phyloP scores from a whole-genome alignment of 2,329 filamentous ascomycete species.

The Trichophyton equinum region DNA sequence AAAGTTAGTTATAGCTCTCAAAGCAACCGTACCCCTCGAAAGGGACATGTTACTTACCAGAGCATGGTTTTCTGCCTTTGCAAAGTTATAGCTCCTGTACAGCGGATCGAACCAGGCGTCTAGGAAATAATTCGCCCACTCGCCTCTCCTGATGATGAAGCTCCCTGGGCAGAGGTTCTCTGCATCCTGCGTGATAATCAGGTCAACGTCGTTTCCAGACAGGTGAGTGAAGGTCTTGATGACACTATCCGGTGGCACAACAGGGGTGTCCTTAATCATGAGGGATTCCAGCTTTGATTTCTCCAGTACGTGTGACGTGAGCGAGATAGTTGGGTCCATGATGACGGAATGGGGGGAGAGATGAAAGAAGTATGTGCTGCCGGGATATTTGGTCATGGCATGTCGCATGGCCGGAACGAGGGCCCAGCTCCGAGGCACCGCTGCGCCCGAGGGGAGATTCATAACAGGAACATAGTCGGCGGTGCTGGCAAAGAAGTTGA shows the following conservation, averaged over 20 bases:
- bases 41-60: slow-evolving; percentile 45
- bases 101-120: slow-evolving; percentile 95
- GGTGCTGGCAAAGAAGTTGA: slow-evolving; percentile 66
- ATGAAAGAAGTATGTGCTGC: slow-evolving; percentile 73
- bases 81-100: slow-evolving; percentile 89
- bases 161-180: slow-evolving; percentile 66
- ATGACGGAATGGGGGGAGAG: slow-evolving; percentile 76
- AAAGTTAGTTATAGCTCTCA: background rate
- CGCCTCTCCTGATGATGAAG: slow-evolving; percentile 67
- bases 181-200: slow-evolving; percentile 74
- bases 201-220: slow-evolving; percentile 62
- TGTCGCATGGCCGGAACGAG: slow-evolving; percentile 78
- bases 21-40: background rate
- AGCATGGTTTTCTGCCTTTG: slow-evolving; percentile 84
- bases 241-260: slow-evolving; percentile 91
- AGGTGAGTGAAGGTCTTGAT: slow-evolving; percentile 86
- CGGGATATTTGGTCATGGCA: slow-evolving; percentile 66
- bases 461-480: slow-evolving; percentile 50
- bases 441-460: slow-evolving; percentile 24
- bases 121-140: slow-evolving; percentile 85
- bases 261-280: slow-evolving; percentile 74
- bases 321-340: slow-evolving; percentile 61
- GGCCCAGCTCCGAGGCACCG: slow-evolving; percentile 39
- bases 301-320: slow-evolving; percentile 61
- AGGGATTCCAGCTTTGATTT: slow-evolving; percentile 54